Evolutionary conservation across 257 asterid species (phyloP).

Genomic region (Asclepias syriaca): DNA sequence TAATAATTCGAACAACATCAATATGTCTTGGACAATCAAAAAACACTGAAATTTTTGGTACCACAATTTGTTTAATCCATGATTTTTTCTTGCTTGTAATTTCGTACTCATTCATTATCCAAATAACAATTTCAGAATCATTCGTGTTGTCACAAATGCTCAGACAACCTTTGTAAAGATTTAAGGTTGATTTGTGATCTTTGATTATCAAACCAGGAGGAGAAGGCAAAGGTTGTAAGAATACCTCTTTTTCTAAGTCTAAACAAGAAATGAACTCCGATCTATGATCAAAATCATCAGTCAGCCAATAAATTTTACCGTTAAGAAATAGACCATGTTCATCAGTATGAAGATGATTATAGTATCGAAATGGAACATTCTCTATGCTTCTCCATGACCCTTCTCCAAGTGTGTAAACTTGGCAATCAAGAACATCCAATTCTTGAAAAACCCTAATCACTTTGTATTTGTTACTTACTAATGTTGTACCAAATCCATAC

Average conservation of each 20-base stretch:
- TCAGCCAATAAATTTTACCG: conserved; percentile 47
- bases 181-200: neutral
- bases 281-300: conserved; percentile 10
- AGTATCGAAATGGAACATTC: neutral
- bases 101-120: conserved; percentile 44
- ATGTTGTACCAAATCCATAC: conserved; percentile 42
- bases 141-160: conserved; percentile 22
- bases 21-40: neutral
- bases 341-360: neutral
- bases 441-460: conserved; percentile 45
- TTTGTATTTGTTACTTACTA: conserved; percentile 23
- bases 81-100: conserved; percentile 11
- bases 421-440: conserved; percentile 8
- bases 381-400: conserved; percentile 29
- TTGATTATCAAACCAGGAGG: neutral
- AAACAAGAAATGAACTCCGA: conserved; percentile 20
- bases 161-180: conserved; percentile 17
- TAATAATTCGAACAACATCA: neutral
- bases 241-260: conserved; percentile 34
- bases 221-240: conserved; percentile 11
- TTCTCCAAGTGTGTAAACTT: conserved; percentile 42
- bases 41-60: neutral
- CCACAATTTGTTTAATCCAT: conserved; percentile 26
- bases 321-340: conserved; percentile 19
- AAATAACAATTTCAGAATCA: conserved; percentile 19